Percentiles rank a stretch among this genome's conserved stretches.
Evolutionary conservation across 1,139 yeast species (phyloP).

Genomic region (Blastobotrys arbuscula): DNA sequence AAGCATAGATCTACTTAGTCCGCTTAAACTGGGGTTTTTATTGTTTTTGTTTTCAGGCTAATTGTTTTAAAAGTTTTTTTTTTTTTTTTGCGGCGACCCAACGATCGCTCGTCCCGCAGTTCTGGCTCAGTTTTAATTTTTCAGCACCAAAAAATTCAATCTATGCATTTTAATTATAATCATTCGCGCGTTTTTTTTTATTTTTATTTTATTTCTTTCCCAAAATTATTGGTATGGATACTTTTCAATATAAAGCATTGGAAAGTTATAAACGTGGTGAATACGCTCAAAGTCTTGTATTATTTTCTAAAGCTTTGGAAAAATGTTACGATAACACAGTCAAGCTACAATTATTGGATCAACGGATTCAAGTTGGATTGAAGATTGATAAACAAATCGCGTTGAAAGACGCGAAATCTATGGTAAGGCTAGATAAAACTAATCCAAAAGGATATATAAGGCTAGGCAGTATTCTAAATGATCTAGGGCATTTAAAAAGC

Average conservation of each 20-base stretch:
- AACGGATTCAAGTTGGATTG: slow-evolving; percentile 8
- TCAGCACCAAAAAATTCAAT: too few species aligned
- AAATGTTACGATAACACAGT: neutral
- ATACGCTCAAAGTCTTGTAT: slow-evolving; percentile 5
- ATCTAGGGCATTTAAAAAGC: slow-evolving; percentile 1
- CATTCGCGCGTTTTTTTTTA: too few species aligned
- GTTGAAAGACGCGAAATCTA: slow-evolving; percentile 11
- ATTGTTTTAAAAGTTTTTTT: too few species aligned
- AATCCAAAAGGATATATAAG: slow-evolving; percentile 13
- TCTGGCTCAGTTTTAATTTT: too few species aligned
- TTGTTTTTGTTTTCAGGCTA: too few species aligned
- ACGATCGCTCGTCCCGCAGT: too few species aligned
- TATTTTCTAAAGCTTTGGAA: slow-evolving; percentile 8
- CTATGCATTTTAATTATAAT: too few species aligned
- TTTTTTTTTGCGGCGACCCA: too few species aligned
- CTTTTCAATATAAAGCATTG: slow-evolving; percentile 10
- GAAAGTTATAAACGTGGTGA: slow-evolving; percentile 10
- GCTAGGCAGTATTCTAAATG: slow-evolving; percentile 7
- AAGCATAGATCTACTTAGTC: too few species aligned
- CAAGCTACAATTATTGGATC: slow-evolving; percentile 10
- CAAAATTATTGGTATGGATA: too few species aligned
- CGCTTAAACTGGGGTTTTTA: too few species aligned
- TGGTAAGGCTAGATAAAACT: slow-evolving; percentile 6
- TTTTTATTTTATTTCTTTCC: too few species aligned
- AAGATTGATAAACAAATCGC: slow-evolving; percentile 7